A percentile compares a stretch with the other conserved stretches of the same genome.
These are phyloP conservation scores for Brassica juncea DNA, from an alignment of 345 rosid genomes.

Conservation along the genomic window DNA sequence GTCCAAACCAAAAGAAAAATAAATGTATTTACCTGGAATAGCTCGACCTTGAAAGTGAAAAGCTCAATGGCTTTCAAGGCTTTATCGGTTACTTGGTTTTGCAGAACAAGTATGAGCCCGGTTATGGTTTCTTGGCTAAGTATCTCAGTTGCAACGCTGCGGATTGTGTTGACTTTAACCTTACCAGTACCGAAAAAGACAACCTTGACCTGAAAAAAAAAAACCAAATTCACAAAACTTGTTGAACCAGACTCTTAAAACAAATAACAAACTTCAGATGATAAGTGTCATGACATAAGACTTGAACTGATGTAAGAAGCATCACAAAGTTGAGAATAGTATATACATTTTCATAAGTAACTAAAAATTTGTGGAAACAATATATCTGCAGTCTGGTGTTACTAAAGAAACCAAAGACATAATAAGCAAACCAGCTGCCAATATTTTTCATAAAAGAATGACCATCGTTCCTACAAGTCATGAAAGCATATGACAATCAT, in stretches of 20 bases:
- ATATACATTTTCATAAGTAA: background rate
- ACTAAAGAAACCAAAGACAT: conserved; percentile 11
- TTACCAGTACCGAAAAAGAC: conserved; percentile 63
- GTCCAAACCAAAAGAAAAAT: background rate
- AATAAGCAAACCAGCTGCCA: background rate
- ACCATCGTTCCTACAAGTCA: background rate
- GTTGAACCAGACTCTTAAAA: conserved; percentile 7
- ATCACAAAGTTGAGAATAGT: background rate
- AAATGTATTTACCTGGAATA: conserved; percentile 62
- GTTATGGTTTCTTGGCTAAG: conserved; percentile 57
- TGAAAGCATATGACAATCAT: no score
- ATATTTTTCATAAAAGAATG: background rate
- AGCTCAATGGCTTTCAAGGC: conserved; percentile 74
- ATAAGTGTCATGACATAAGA: conserved; percentile 1
- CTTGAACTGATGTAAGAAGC: conserved; percentile 22
- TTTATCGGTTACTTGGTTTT: conserved; percentile 70
- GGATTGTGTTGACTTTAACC: conserved; percentile 67
- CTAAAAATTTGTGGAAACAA: background rate
- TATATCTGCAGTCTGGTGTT: background rate
- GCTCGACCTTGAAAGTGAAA: conserved; percentile 79
- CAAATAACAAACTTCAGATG: background rate
- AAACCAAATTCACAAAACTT: conserved; percentile 22
- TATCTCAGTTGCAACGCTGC: conserved; percentile 59
- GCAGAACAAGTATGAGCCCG: conserved; percentile 71
- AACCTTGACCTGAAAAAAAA: conserved; percentile 59